Evolutionary conservation across 768 basidiomycete genomes (phyloP).

Genomic region (Floccularia luteovirens): DNA sequence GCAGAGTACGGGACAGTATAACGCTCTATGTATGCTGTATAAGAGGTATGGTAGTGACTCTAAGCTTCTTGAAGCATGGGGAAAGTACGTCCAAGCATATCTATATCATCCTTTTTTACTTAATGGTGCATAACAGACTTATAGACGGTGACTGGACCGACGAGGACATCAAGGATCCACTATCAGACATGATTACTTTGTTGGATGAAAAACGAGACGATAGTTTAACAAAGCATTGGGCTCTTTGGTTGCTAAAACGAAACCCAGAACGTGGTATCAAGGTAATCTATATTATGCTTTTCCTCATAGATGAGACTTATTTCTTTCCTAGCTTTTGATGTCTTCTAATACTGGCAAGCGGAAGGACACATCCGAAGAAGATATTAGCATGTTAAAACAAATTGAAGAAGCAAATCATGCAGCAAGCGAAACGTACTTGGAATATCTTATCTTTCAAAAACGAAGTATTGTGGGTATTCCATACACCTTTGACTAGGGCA

Average conservation of each 20-base stretch:
- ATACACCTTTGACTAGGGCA: not conserved
- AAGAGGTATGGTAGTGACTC: conserved; percentile 44
- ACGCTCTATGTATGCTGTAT: conserved; percentile 56
- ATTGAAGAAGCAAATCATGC: conserved; percentile 47
- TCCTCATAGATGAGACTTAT: conserved; percentile 3
- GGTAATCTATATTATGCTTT: conserved; percentile 26
- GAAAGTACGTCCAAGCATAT: conserved; percentile 43
- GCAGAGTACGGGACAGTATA: conserved; percentile 42
- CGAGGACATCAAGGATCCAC: conserved; percentile 54
- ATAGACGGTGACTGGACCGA: conserved; percentile 62
- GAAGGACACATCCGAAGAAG: conserved; percentile 53
- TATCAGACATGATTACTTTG: conserved; percentile 49
- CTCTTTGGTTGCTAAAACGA: conserved; percentile 68
- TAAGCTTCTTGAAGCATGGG: conserved; percentile 62
- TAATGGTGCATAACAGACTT: conserved; percentile 30
- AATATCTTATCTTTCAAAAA: conserved; percentile 70
- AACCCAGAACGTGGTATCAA: conserved; percentile 67
- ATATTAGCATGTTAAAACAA: conserved; percentile 46
- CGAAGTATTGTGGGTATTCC: conserved; percentile 42
- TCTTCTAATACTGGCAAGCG: conserved; percentile 47
- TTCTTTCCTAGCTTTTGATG: conserved; percentile 48
- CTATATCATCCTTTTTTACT: conserved; percentile 1
- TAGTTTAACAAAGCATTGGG: conserved; percentile 63
- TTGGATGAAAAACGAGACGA: conserved; percentile 54
- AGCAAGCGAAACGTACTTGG: conserved; percentile 68